phyloP scores from a whole-genome alignment of 78 protist species.

The slime mould (Dictyostelium discoideum) region DNA sequence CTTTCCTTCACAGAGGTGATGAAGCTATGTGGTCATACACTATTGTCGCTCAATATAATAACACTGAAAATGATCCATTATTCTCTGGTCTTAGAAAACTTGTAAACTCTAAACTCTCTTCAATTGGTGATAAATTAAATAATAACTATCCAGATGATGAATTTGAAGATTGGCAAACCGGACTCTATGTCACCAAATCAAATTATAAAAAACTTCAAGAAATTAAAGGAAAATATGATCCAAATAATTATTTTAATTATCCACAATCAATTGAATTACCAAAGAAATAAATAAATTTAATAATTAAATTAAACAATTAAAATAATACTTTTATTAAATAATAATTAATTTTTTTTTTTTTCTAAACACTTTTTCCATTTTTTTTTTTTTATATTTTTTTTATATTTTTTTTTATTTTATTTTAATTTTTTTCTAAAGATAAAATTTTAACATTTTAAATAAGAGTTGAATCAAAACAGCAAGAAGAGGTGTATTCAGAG shows the following conservation, averaged over 20 bases:
- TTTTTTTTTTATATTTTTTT: too few species aligned
- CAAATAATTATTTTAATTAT: background rate
- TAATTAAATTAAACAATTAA: background rate
- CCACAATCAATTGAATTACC: constrained; percentile 31
- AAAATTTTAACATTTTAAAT: too few species aligned
- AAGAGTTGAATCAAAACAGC: too few species aligned
- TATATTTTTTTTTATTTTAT: too few species aligned
- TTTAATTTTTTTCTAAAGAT: too few species aligned
- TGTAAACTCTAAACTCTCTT: background rate
- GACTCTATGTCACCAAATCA: background rate
- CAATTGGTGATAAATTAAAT: background rate
- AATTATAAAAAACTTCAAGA: background rate
- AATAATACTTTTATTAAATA: too few species aligned
- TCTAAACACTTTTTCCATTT: too few species aligned
- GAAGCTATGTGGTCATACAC: background rate
- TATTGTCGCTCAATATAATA: background rate
- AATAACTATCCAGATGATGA: constrained; percentile 14
- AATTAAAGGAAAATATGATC: constrained; percentile 14
- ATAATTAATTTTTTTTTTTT: too few species aligned
- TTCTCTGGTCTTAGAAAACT: background rate
- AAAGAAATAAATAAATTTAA: background rate
- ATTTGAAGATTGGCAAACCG: background rate
- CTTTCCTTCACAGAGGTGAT: background rate
- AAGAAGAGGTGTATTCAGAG: too few species aligned
- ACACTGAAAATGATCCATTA: background rate